A percentile compares a stretch with the other conserved stretches of the same genome.
Evolutionary conservation across 495 filamentous ascomycete species (phyloP).

Genomic region (Penicillium antarcticum): DNA sequence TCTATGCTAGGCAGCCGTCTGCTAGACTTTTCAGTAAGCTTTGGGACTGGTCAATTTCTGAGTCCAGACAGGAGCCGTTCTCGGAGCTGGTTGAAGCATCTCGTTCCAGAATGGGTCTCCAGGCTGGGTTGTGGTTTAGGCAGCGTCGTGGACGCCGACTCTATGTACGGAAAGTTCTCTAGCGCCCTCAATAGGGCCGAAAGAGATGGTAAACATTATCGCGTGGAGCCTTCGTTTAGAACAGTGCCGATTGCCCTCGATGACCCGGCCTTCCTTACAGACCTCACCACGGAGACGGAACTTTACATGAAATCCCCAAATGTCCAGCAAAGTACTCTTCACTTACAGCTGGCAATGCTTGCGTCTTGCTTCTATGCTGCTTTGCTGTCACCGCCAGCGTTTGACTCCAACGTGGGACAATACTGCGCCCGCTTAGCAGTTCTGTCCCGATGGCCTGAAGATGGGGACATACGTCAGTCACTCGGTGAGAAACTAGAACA

Average conservation of each 20-base stretch:
- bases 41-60: conserved; percentile 1
- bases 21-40: neutral
- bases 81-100: neutral
- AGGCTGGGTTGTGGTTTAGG: neutral
- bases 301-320: neutral
- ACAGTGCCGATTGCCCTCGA: neutral
- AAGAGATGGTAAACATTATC: conserved; percentile 1
- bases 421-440: neutral
- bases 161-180: conserved; percentile 2
- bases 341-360: neutral
- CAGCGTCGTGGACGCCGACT: neutral
- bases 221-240: neutral
- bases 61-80: neutral
- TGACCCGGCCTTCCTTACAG: neutral
- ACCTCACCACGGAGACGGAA: neutral
- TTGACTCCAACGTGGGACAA: neutral
- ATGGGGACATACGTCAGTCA: neutral
- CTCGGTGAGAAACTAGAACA: neutral
- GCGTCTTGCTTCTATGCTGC: conserved; percentile 1
- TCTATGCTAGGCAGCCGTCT: neutral
- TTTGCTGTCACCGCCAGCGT: neutral
- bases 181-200: neutral
- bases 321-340: neutral
- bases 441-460: conserved; percentile 3
- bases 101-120: neutral